Evolutionary conservation across 139 green algal genomes (phyloP).

Genomic region (Haematococcus lacustris): DNA sequence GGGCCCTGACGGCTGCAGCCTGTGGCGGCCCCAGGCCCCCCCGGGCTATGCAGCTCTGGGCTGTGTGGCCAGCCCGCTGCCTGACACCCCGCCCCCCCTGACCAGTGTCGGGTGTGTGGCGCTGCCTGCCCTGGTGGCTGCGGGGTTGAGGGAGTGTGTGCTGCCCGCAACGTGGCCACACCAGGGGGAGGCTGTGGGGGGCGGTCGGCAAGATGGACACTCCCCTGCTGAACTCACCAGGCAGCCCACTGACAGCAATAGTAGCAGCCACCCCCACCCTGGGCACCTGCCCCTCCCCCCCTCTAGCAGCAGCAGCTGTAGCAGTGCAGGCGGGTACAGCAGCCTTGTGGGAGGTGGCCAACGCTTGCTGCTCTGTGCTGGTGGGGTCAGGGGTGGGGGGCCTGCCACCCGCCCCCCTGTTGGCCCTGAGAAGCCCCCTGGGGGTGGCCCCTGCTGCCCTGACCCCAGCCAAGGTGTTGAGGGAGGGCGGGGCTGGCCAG

Average conservation of each 20-base stretch:
- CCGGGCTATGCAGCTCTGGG: conserved; percentile 65
- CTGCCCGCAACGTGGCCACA: too few relatives aligned
- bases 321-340: too few relatives aligned
- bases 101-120: not conserved
- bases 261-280: too few relatives aligned
- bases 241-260: too few relatives aligned
- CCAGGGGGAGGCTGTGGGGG: too few relatives aligned
- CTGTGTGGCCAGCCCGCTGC: conserved; percentile 43
- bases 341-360: conserved; percentile 63
- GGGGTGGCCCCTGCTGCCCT: conserved; percentile 61
- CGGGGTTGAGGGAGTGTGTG: conserved; percentile 49
- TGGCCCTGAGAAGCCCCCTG: conserved; percentile 59
- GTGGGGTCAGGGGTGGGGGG: conserved; percentile 26
- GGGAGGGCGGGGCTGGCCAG: too few relatives aligned
- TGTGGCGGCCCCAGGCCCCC: conserved; percentile 67
- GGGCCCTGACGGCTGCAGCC: conserved; percentile 15
- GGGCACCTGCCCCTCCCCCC: too few relatives aligned
- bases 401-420: conserved; percentile 17
- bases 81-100: not conserved
- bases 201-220: too few relatives aligned
- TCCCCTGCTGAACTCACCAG: too few relatives aligned
- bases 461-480: not conserved
- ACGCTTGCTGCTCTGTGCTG: conserved; percentile 53
- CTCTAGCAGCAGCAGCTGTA: too few relatives aligned
- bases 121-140: conserved; percentile 28